Evolutionary conservation across 495 filamentous ascomycete genomes (phyloP).

Genomic region (Penicillium verhagenii): DNA sequence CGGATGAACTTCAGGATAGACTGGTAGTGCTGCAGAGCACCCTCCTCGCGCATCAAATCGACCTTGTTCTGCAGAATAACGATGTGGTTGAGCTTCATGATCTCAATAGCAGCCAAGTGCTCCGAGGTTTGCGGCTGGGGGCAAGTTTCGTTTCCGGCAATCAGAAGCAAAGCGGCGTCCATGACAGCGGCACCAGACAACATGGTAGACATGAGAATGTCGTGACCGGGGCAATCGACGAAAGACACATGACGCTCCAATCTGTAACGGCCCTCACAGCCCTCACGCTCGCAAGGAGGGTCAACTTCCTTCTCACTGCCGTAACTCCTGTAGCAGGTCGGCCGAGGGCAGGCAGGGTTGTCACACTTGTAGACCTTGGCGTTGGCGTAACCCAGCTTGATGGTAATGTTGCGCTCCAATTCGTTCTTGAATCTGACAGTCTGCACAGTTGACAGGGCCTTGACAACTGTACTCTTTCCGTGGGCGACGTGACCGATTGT

Average conservation of each 20-base stretch:
- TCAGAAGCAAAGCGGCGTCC: conserved; percentile 94
- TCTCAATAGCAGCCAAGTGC: conserved; percentile 97
- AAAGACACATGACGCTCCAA: conserved; percentile 56
- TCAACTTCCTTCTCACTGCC: conserved; percentile 98
- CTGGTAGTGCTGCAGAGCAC: conserved; percentile 86
- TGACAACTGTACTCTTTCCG: conserved; percentile 68
- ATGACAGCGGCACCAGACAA: conserved; percentile 98
- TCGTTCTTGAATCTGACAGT: conserved; percentile 99
- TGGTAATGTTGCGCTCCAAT: conserved; percentile 97
- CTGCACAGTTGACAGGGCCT: conserved; percentile 98
- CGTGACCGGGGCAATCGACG: conserved; percentile 97
- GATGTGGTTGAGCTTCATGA: conserved; percentile 98
- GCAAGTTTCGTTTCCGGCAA: conserved; percentile 98
- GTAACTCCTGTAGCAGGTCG: conserved; percentile 93
- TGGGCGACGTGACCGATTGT: conserved; percentile 97
- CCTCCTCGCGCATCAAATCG: conserved; percentile 93
- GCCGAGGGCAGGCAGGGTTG: conserved; percentile 82
- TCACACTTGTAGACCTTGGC: conserved; percentile 99
- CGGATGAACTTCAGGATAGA: conserved; percentile 97
- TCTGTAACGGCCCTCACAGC: conserved; percentile 80
- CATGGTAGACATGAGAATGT: conserved; percentile 67
- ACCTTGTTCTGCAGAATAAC: conserved; percentile 99
- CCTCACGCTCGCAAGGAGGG: conserved; percentile 90
- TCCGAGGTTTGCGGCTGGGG: conserved; percentile 99
- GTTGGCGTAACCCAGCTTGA: conserved; percentile 99